Evolutionary conservation across 768 basidiomycete genomes (phyloP).

Genomic region (Glaciozyma martinii): DNA sequence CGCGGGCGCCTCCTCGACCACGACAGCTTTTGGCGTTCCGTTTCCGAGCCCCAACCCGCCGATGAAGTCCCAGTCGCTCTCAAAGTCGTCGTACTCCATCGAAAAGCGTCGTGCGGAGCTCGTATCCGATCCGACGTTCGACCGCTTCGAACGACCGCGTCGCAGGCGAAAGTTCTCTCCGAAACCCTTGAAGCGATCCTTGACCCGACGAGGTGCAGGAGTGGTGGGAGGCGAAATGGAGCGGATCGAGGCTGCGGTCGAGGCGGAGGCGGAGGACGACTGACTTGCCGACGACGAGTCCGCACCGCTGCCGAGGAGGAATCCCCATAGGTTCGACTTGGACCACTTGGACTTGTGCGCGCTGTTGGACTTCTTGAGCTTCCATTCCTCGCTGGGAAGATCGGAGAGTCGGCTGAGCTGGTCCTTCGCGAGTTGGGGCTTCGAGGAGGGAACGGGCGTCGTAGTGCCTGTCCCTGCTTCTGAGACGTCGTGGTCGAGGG

Average conservation of each 20-base stretch:
- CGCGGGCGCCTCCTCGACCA: not conserved
- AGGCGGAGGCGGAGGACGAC: slow-evolving; percentile 1
- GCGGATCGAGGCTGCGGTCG: not conserved
- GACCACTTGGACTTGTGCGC: not conserved
- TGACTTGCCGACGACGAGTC: not conserved
- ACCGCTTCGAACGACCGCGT: not conserved
- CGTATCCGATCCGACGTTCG: not conserved
- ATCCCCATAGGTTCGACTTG: not conserved
- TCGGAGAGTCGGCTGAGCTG: not conserved
- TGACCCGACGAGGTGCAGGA: not conserved
- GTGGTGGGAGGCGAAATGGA: not conserved
- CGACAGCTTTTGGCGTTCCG: not conserved
- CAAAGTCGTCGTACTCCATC: not conserved
- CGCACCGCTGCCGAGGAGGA: not conserved
- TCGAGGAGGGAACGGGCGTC: no score
- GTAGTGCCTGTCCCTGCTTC: not conserved
- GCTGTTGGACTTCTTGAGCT: slow-evolving; percentile 7
- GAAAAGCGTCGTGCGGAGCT: not conserved
- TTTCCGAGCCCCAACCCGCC: not conserved
- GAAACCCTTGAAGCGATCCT: slow-evolving; percentile 6
- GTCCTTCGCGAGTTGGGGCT: no score
- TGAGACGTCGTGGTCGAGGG: not conserved
- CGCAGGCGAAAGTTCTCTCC: not conserved
- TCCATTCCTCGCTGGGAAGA: slow-evolving; percentile 4
- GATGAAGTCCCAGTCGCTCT: not conserved